These are phyloP conservation scores for Ceratobasidium sp. DNA, from an alignment of 1,284 basidiomycete genomes.

Conservation along the genomic window DNA sequence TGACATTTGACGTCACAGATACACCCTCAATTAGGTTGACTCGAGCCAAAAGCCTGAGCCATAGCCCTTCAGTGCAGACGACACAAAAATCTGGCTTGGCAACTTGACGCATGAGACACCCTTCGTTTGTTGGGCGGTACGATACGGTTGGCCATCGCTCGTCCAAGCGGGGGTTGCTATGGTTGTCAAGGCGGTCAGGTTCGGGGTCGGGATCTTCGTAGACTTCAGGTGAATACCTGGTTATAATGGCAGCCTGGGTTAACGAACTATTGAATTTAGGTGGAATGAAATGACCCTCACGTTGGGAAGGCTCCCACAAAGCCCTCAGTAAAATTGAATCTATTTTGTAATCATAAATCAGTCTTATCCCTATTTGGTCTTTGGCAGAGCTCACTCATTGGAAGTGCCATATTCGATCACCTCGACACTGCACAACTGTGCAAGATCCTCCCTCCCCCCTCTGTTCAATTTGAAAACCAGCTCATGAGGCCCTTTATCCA, in stretches of 20 bases:
- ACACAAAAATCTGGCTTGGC: constrained; percentile 75
- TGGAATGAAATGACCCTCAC: constrained; percentile 50
- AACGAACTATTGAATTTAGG: constrained; percentile 2
- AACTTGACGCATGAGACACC: constrained; percentile 82
- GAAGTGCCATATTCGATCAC: constrained; percentile 75
- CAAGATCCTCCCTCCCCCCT: constrained; percentile 57
- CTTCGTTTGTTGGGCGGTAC: constrained; percentile 81
- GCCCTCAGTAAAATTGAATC: constrained; percentile 66
- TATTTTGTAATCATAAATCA: constrained; percentile 47
- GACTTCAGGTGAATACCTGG: constrained; percentile 41
- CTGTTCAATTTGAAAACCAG: constrained; percentile 65
- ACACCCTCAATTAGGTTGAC: constrained; percentile 67
- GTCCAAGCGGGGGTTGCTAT: constrained; percentile 59
- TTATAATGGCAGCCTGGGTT: not conserved
- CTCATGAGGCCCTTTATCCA: constrained; percentile 60
- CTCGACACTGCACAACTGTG: constrained; percentile 78
- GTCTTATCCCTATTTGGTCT: not conserved
- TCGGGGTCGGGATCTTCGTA: constrained; percentile 43
- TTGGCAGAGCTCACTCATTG: constrained; percentile 58
- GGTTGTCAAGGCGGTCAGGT: constrained; percentile 45
- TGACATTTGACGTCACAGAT: constrained; percentile 45
- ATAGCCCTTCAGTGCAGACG: constrained; percentile 76
- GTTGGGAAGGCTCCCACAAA: constrained; percentile 79
- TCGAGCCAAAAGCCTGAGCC: constrained; percentile 65
- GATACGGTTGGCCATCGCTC: constrained; percentile 59